Evolutionary conservation across 2,329 filamentous ascomycete species (phyloP).

Genomic region (Sporothrix dimorphospora): DNA sequence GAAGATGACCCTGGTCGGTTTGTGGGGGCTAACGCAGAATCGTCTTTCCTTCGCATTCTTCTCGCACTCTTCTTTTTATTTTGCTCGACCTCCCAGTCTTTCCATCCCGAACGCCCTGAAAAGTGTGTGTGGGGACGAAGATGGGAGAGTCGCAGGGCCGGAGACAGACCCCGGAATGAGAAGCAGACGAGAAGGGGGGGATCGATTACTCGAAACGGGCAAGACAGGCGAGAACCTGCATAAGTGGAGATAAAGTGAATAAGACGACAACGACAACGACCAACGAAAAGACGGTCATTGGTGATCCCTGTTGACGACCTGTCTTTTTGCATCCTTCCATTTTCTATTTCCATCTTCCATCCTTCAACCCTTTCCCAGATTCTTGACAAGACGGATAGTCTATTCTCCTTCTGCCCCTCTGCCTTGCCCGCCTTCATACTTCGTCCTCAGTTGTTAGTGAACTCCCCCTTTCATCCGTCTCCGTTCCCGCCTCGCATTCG

Average conservation of each 20-base stretch:
- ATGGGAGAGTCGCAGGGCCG: not conserved
- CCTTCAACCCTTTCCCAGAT: not conserved
- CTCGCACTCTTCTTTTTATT: not conserved
- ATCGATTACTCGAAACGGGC: conserved; percentile 27
- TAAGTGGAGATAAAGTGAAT: conserved; percentile 12
- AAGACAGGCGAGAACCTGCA: conserved; percentile 30
- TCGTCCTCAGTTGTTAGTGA: not conserved
- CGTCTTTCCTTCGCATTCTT: not conserved
- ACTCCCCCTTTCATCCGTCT: not conserved
- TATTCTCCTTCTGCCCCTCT: not conserved
- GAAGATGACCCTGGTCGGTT: not conserved
- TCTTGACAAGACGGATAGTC: not conserved
- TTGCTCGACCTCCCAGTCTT: too few relatives aligned
- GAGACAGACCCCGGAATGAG: not conserved
- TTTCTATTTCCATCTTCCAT: not conserved
- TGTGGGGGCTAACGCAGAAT: not conserved
- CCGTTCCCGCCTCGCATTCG: conserved; percentile 19
- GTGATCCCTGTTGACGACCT: not conserved
- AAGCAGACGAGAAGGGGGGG: not conserved
- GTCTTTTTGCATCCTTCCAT: not conserved
- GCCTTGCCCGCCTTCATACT: not conserved
- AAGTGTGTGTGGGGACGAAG: not conserved
- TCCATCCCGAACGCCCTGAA: too few relatives aligned
- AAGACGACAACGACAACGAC: not conserved
- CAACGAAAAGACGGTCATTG: not conserved